Evolutionary conservation across 768 basidiomycete species (phyloP).

Genomic region (Tubosaeta brunneosetosa): DNA sequence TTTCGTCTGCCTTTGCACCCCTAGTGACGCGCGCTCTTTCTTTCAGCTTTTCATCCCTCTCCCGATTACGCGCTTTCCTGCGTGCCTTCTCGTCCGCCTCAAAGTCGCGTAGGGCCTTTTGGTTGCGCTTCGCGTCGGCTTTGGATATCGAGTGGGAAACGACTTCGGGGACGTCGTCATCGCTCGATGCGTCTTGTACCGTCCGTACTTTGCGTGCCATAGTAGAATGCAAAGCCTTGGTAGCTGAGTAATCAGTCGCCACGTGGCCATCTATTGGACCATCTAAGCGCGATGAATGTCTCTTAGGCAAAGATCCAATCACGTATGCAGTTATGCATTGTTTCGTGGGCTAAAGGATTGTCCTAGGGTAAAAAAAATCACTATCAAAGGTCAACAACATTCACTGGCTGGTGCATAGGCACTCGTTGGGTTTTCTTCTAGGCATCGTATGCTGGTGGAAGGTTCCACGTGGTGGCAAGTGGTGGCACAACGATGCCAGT

Average conservation of each 20-base stretch:
- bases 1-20: constrained; percentile 5
- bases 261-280: too few relatives aligned
- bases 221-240: not conserved
- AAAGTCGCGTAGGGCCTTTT: constrained; percentile 35
- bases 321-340: too few relatives aligned
- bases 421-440: too few relatives aligned
- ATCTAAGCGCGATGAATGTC: too few relatives aligned
- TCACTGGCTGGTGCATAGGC: too few relatives aligned
- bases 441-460: too few relatives aligned
- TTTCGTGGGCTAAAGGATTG: too few relatives aligned
- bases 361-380: too few relatives aligned
- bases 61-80: constrained; percentile 42
- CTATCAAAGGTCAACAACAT: too few relatives aligned
- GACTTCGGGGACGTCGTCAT: constrained; percentile 48
- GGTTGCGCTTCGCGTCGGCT: constrained; percentile 34
- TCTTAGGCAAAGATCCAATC: too few relatives aligned
- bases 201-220: constrained; percentile 20
- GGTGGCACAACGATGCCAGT: not conserved
- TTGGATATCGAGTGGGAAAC: constrained; percentile 47
- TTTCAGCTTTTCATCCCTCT: constrained; percentile 47
- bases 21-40: constrained; percentile 35
- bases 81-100: constrained; percentile 37
- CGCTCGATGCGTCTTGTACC: constrained; percentile 22
- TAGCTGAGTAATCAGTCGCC: too few relatives aligned
- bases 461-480: too few relatives aligned